These are phyloP conservation scores for Geranomyces michiganensis DNA, from an alignment of 192 early-diverging fungal species.

Conservation along the genomic window DNA sequence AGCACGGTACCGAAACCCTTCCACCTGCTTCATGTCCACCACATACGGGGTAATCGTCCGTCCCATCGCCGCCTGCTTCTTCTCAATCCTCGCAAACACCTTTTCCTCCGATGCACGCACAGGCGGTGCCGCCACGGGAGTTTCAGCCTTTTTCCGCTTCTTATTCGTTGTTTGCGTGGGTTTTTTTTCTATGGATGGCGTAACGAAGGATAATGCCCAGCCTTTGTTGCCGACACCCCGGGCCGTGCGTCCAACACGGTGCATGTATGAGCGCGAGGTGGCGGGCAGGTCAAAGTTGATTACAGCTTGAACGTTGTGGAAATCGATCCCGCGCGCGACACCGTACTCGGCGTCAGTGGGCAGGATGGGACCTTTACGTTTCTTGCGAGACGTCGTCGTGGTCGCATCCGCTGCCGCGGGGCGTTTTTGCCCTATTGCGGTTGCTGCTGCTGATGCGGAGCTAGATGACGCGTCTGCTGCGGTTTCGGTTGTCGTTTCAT, in stretches of 20 bases:
- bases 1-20: conserved; percentile 90
- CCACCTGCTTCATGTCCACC: conserved; percentile 88
- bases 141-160: conserved; percentile 19
- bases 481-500: neutral
- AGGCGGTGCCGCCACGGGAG: neutral
- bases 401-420: neutral
- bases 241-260: conserved; percentile 94
- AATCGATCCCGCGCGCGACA: conserved; percentile 95
- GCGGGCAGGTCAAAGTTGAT: conserved; percentile 97
- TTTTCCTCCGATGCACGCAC: conserved; percentile 55
- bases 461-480: too few species aligned
- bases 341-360: conserved; percentile 87
- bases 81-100: conserved; percentile 74
- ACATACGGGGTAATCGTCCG: conserved; percentile 72
- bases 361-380: conserved; percentile 36
- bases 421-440: conserved; percentile 24
- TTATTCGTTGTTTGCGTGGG: conserved; percentile 31
- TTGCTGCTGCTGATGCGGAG: conserved; percentile 14
- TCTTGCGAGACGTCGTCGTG: conserved; percentile 20
- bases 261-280: conserved; percentile 83
- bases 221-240: conserved; percentile 85
- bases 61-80: conserved; percentile 59
- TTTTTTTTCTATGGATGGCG: conserved; percentile 49
- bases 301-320: conserved; percentile 87
- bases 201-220: conserved; percentile 83